phyloP scores from a whole-genome alignment of 306 rosid species.

The Casuarina cunninghamiana region DNA sequence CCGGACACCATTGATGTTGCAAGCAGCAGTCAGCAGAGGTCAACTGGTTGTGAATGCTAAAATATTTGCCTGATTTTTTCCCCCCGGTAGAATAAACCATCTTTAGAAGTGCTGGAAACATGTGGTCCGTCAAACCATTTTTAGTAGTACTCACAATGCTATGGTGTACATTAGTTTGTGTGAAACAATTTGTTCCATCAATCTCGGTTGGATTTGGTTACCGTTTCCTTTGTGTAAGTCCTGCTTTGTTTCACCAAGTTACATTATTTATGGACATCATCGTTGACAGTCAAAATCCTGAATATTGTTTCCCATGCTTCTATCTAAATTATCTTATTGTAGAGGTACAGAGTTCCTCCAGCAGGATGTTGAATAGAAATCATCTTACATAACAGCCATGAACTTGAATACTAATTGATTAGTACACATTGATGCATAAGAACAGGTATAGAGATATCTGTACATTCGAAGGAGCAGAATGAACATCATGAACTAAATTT shows the following conservation, averaged over 20 bases:
- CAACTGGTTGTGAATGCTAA: slow-evolving; percentile 93
- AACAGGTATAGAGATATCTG: not conserved
- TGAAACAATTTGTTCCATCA: slow-evolving; percentile 45
- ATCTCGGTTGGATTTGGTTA: slow-evolving; percentile 43
- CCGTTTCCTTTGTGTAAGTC: slow-evolving; percentile 33
- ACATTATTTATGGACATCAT: slow-evolving; percentile 26
- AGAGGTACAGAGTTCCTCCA: not conserved
- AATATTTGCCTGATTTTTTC: slow-evolving; percentile 34
- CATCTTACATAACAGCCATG: too few species aligned
- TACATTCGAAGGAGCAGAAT: not conserved
- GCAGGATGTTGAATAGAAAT: not conserved
- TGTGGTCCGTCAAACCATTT: slow-evolving; percentile 33
- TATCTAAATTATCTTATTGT: not conserved
- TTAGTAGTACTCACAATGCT: slow-evolving; percentile 33
- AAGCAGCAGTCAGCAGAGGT: slow-evolving; percentile 74
- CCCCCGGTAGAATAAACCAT: slow-evolving; percentile 39
- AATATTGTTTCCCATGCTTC: not conserved
- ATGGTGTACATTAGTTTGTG: slow-evolving; percentile 55
- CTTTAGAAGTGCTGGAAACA: slow-evolving; percentile 32
- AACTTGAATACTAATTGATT: too few species aligned
- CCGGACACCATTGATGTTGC: slow-evolving; percentile 97
- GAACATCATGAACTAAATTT: not conserved
- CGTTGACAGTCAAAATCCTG: not conserved
- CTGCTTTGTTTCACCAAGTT: slow-evolving; percentile 21
- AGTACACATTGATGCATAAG: not conserved